A percentile compares a stretch with the other conserved stretches of the same genome.
These are phyloP conservation scores for Vanrija sp. DNA, from an alignment of 1,284 basidiomycete genomes.

Conservation along the genomic window DNA sequence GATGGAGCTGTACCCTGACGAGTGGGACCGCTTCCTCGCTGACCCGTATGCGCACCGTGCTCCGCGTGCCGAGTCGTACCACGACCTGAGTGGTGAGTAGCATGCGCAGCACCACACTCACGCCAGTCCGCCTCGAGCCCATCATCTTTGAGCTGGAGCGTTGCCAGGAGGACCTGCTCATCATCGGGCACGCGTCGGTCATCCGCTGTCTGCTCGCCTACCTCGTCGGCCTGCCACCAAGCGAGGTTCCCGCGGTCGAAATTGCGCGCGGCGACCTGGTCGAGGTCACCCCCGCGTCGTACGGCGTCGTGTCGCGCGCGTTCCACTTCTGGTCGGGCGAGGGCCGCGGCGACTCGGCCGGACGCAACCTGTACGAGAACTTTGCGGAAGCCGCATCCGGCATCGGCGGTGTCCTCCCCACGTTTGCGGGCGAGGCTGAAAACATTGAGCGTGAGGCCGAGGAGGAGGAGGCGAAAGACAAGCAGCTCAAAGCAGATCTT, in stretches of 20 bases:
- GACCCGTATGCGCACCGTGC: conserved; percentile 93
- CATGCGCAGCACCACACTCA: neutral
- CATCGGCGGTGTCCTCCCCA: conserved; percentile 31
- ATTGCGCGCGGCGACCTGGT: conserved; percentile 85
- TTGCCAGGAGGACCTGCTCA: conserved; percentile 69
- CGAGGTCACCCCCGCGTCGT: conserved; percentile 83
- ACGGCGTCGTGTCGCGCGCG: conserved; percentile 80
- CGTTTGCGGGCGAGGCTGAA: conserved; percentile 38
- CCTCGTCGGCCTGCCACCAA: conserved; percentile 89
- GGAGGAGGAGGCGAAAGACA: conserved; percentile 43
- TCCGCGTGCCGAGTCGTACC: conserved; percentile 91
- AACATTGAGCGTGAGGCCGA: conserved; percentile 45
- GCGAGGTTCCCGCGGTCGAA: conserved; percentile 94
- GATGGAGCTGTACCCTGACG: conserved; percentile 82
- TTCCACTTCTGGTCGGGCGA: conserved; percentile 78
- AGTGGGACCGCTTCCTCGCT: conserved; percentile 85
- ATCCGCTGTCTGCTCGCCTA: conserved; percentile 91
- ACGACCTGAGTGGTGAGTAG: conserved; percentile 66
- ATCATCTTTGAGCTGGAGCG: conserved; percentile 79
- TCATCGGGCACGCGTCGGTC: conserved; percentile 88
- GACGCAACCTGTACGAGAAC: conserved; percentile 50
- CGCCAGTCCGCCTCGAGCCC: conserved; percentile 68
- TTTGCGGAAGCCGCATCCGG: conserved; percentile 47
- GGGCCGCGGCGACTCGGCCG: conserved; percentile 43
- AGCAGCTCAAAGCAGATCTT: conserved; percentile 26